Evolutionary conservation across 2,329 filamentous ascomycete species (phyloP), one percentile per base, ranked within the genome.

Genomic region (Didymella keratinophila): DNA sequence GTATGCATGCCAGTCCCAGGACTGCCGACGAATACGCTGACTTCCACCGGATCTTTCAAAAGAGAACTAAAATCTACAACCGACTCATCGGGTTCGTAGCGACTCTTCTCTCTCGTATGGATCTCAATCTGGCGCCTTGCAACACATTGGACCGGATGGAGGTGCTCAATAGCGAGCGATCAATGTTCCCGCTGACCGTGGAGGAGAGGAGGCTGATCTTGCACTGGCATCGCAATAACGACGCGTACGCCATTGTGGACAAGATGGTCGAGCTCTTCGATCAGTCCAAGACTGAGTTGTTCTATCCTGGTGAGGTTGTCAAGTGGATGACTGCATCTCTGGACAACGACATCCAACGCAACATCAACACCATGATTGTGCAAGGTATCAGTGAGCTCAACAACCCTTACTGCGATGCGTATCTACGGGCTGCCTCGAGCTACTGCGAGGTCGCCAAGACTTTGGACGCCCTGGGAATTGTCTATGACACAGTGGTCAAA

Each of bases 201-300:
- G 25, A 42, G 5, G 75, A 77, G 55, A 65, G 58, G 11, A 30
- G 37, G 2, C 47, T 67, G n/a, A 39, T 77, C 5, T 47, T 64
- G 23, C 58, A 47, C 9, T 77, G 71, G 72, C 62, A 74, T 68
- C 59, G 72, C 37, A 63, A 70, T 2, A 68, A 71, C 46, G 67
- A 64, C 37, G 71, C 70, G 4, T 66, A 70, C 18, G 69, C 70
- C 21, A 67, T 71, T n/a, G 49, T 78, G 18, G 74, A 77, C 50
- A 75, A 70, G 49, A 71, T 75, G 51, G 56, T 76, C 27, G 76
- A 77, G 52, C 36, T 63, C 5, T 77, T 75, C 34, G 74, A 77
- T 41, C 42, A 49, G 2, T 55, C 66, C 20, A 75, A 71, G 52
- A 62, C 67, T 2, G 71, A 72, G 8, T 42, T 64, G 18, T 74